Evolutionary conservation across 2,329 filamentous ascomycete genomes (phyloP), one percentile per base, ranked within the genome.

Genomic region (Phaeosphaeriaceae sp.): DNA sequence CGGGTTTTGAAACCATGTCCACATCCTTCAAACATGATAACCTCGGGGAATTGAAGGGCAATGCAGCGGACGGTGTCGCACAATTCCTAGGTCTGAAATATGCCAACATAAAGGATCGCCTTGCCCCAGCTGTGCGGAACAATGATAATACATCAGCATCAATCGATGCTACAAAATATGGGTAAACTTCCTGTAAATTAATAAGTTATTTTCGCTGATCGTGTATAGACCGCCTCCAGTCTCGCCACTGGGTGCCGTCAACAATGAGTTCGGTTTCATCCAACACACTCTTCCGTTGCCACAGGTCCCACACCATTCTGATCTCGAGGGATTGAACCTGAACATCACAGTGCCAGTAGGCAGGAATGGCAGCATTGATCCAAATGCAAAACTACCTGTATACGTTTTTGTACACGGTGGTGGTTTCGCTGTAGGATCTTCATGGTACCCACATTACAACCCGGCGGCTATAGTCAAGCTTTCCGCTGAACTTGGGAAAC

Each of bases 391-490:
- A 6, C 71, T 86, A 1, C 85, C 84, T 0, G 83, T 86, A 0
- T 76, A 85, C 42, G 77, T 84, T 1, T 85, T 84, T 61, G 78
- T 87, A 4, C 84, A 86, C 58, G 85, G 85, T 0, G 84, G 85
- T 11, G 84, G 81, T 0, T 82, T 84, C 50, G 71, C 74, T 2
- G 76, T 82, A 2, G 85, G 84, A 2, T 82, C 82, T 3, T 83
- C 80, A 44, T 84, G 79, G 46, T 86, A 83, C 77, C 84, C 84
- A 0, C 82, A 86, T 40, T 85, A 83, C 61, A 81, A 86, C 59
- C 71, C 81, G 21, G 71, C 72, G 5, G 70, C 78, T 0, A 60
- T 87, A 5, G 82, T 85, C 3, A 78, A 78, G 59, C 63, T 83
- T 5, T 82, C 82, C 0, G 69, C 72, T 0, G 77, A 80, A 15